Conservation (phyloP, 2,329 filamentous ascomycete species). For the Arthrobotrys sphaeroides region DNA sequence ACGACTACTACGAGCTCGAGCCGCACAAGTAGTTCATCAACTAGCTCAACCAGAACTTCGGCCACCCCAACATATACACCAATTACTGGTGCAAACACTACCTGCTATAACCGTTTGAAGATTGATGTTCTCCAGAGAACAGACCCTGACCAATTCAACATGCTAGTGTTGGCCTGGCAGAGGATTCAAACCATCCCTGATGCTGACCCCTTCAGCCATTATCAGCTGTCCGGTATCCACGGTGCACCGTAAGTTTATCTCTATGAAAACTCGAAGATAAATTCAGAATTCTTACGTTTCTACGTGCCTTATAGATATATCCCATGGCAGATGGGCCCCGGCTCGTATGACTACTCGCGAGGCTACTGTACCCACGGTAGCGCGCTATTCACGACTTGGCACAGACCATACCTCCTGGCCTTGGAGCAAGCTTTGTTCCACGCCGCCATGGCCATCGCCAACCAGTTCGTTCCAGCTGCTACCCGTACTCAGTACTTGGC, state of each 20-base stretch:
- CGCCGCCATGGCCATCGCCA: constrained; percentile 51
- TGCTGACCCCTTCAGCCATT: constrained; percentile 52
- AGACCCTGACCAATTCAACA: constrained; percentile 54
- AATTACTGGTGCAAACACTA: constrained; percentile 42
- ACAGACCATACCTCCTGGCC: constrained; percentile 58
- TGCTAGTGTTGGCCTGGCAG: constrained; percentile 55
- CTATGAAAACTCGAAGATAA: background rate
- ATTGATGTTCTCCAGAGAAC: constrained; percentile 40
- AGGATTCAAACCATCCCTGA: constrained; percentile 54
- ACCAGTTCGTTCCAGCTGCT: constrained; percentile 51
- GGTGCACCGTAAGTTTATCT: constrained; percentile 45
- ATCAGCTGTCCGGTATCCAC: constrained; percentile 55
- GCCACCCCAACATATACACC: constrained; percentile 42
- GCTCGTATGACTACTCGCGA: constrained; percentile 24
- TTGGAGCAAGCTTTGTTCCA: constrained; percentile 55
- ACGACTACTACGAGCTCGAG: constrained; percentile 11
- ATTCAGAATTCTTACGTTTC: background rate
- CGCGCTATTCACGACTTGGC: constrained; percentile 58
- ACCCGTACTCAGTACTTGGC: constrained; percentile 50
- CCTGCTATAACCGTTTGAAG: constrained; percentile 51
- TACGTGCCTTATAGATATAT: constrained; percentile 36
- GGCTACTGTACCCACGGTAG: constrained; percentile 58
- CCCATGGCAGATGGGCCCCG: constrained; percentile 47
- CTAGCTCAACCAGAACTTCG: constrained; percentile 19
- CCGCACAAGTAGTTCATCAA: background rate